phyloP scores from a whole-genome alignment of 1,139 yeast genomes.

The Scheffersomyces parashehatae region DNA sequence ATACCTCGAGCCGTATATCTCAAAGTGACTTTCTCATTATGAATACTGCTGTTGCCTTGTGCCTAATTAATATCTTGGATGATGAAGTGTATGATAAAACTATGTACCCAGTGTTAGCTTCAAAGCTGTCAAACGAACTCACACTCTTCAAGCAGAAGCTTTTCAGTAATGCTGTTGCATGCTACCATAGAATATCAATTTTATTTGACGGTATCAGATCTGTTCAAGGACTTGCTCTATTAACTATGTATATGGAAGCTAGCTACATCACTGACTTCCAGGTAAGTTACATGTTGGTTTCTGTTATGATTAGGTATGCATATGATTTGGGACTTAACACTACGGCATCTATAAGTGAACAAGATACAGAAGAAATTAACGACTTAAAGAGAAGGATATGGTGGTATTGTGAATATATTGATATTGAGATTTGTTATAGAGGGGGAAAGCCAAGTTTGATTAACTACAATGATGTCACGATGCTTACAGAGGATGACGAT shows the following conservation, averaged over 20 bases:
- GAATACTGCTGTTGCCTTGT: conserved; percentile 15
- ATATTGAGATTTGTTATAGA: conserved; percentile 22
- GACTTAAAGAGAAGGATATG: conserved; percentile 17
- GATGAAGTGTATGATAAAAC: background rate
- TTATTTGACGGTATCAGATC: conserved; percentile 21
- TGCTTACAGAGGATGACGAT: conserved; percentile 11
- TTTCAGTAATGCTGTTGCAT: conserved; percentile 18
- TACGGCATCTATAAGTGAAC: conserved; percentile 9
- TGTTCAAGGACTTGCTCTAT: conserved; percentile 24
- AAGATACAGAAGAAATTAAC: conserved; percentile 7
- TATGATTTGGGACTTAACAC: conserved; percentile 21
- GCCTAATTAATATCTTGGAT: conserved; percentile 6
- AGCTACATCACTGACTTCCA: conserved; percentile 24
- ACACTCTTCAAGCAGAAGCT: conserved; percentile 8
- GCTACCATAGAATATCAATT: conserved; percentile 20
- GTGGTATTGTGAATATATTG: conserved; percentile 23
- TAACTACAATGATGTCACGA: conserved; percentile 17
- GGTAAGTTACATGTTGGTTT: conserved; percentile 19
- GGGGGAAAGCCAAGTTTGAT: conserved; percentile 21
- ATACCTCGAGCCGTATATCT: background rate
- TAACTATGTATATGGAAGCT: conserved; percentile 22
- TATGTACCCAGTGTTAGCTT: conserved; percentile 4
- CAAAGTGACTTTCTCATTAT: conserved; percentile 16
- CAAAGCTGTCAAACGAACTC: conserved; percentile 1
- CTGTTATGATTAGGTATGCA: conserved; percentile 22